A percentile compares a stretch with the other conserved stretches of the same genome.
Conservation (phyloP, 192 early-diverging fungal species). For the Podila epigama region DNA sequence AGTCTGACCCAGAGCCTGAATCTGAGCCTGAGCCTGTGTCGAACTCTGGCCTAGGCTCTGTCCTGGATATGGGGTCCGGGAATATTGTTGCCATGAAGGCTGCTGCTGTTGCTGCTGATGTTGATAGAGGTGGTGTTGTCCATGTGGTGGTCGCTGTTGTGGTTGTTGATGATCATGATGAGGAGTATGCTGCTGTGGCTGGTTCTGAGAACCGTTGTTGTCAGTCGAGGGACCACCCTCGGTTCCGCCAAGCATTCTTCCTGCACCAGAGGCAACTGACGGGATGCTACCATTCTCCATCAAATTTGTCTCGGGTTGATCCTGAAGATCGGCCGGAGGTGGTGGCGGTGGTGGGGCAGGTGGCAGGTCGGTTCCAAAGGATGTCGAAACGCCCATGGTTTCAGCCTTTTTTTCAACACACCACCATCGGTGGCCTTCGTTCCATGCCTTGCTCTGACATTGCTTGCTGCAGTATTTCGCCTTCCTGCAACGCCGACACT, state of each 20-base stretch:
- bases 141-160: not conserved
- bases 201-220: constrained; percentile 2
- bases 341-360: constrained; percentile 41
- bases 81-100: constrained; percentile 4
- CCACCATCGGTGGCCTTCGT: constrained; percentile 83
- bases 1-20: constrained; percentile 1
- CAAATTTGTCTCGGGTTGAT: constrained; percentile 23
- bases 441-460: constrained; percentile 81
- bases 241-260: constrained; percentile 39
- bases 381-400: constrained; percentile 35
- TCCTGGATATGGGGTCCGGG: too few species aligned
- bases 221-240: constrained; percentile 11
- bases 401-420: constrained; percentile 66
- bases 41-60: too few species aligned
- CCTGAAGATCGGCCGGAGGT: constrained; percentile 40
- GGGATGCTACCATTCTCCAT: constrained; percentile 34
- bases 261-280: constrained; percentile 23
- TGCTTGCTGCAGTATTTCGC: constrained; percentile 87
- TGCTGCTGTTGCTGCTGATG: constrained; percentile 10
- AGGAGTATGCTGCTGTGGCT: constrained; percentile 3
- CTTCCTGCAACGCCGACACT: constrained; percentile 87
- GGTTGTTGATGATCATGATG: constrained; percentile 1
- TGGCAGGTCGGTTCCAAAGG: constrained; percentile 34
- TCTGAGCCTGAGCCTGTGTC: not conserved
- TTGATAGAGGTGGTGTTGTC: constrained; percentile 10